phyloP scores from a whole-genome alignment of 2,329 filamentous ascomycete species.

The Macrophomina tecta region DNA sequence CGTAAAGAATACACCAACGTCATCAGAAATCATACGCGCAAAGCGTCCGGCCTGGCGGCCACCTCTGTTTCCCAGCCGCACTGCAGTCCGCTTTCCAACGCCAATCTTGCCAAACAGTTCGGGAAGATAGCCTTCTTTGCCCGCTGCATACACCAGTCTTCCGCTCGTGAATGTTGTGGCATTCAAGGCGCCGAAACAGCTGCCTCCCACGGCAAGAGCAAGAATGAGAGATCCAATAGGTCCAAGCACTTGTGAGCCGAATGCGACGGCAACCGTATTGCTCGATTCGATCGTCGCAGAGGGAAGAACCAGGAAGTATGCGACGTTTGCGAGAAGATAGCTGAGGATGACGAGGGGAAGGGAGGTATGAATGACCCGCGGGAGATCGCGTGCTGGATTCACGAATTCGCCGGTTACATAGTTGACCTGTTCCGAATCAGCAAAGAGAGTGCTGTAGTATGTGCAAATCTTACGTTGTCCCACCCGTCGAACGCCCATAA shows the following conservation, averaged over 20 bases:
- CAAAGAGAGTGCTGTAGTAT: conserved; percentile 7
- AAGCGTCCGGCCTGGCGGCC: conserved; percentile 10
- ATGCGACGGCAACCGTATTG: conserved; percentile 96
- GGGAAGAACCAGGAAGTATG: conserved; percentile 94
- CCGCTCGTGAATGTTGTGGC: conserved; percentile 93
- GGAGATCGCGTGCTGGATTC: conserved; percentile 86
- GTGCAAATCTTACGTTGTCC: conserved; percentile 78
- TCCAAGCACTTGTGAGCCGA: conserved; percentile 89
- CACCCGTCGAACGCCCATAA: conserved; percentile 98
- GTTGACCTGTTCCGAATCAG: conserved; percentile 70
- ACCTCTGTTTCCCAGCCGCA: conserved; percentile 36
- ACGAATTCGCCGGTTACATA: conserved; percentile 98
- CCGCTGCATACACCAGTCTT: conserved; percentile 89
- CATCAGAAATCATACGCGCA: conserved; percentile 55
- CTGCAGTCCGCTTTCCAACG: conserved; percentile 56
- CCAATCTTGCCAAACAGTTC: conserved; percentile 83
- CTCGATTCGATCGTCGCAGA: conserved; percentile 78
- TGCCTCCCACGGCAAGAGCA: conserved; percentile 86
- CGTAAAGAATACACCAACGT: conserved; percentile 85
- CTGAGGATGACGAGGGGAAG: conserved; percentile 91
- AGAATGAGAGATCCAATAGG: conserved; percentile 80
- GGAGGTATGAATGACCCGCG: conserved; percentile 92
- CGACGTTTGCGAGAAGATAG: conserved; percentile 88
- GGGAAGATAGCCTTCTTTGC: conserved; percentile 93
- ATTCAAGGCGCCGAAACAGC: conserved; percentile 93